Evolutionary conservation across 2,329 filamentous ascomycete genomes (phyloP).

Genomic region (Fusarium miscanthi): DNA sequence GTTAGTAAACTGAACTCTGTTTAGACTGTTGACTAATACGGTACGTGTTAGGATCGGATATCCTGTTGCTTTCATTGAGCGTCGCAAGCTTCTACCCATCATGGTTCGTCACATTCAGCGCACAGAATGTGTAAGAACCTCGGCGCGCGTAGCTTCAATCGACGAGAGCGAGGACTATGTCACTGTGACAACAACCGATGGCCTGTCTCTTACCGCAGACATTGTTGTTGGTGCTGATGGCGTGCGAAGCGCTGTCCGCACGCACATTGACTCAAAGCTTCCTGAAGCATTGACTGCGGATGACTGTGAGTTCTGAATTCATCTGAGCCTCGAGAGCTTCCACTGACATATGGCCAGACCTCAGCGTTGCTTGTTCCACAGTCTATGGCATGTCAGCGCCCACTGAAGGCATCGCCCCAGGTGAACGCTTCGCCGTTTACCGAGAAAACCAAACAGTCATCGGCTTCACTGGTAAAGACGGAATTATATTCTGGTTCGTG

Average conservation of each 20-base stretch:
- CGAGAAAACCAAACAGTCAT: background rate
- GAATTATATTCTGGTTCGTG: background rate
- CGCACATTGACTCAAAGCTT: background rate
- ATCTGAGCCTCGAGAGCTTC: rapidly evolving
- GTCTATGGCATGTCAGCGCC: background rate
- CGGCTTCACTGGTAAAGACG: background rate
- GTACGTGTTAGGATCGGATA: background rate
- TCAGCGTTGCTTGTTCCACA: background rate
- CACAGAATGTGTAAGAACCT: background rate
- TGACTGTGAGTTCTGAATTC: background rate
- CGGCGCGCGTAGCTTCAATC: background rate
- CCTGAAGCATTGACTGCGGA: background rate
- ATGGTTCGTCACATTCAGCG: background rate
- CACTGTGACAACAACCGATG: background rate
- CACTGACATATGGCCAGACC: background rate
- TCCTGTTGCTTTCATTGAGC: background rate
- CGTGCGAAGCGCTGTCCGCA: background rate
- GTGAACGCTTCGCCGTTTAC: background rate
- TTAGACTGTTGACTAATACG: background rate
- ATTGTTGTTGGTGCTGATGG: background rate
- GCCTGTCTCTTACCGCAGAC: background rate
- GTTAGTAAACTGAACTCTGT: background rate
- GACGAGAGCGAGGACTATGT: background rate
- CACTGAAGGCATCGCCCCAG: background rate
- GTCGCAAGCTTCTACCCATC: background rate